Evolutionary conservation across 495 filamentous ascomycete species (phyloP), one percentile per base, ranked within the genome.

Genomic region (Cercophora samala): DNA sequence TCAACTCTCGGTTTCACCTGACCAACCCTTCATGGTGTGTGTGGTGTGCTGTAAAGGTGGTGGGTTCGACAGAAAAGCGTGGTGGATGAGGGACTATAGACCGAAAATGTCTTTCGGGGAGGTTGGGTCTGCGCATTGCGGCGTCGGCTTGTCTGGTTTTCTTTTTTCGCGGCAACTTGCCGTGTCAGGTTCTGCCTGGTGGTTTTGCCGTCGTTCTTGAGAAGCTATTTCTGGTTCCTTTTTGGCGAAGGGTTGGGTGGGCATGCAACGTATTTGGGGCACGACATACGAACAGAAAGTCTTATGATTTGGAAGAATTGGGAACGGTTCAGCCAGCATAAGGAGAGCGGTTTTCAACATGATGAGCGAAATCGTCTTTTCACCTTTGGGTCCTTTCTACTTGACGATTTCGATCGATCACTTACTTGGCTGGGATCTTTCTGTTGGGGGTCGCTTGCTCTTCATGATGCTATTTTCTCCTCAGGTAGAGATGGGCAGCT

Each of bases 121-220:
- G 59, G 63, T 56, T 13, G 62, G 19, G 24, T 64, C 53, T 66
- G 68, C 71, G 66, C 66, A 65, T 58, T 37, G 11, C 59, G 65
- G 68, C 69, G 68, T 70, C 64, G 59, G 62, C 65, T 68, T 63
- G 37, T 62, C 52, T 25, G 65, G 24, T 42, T 32, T 63, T 42
- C 1, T 62, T 66, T 65, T 62, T 9, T 21, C 19, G 8, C 4
- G n/a, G 13, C 29, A 37, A 37, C 32, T 46, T 62, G 26, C 18
- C 60, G 17, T n/a, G 24, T n/a, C 25, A 46, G 22, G 23, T 46
- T 22, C 24, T 66, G 42, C 51, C 53, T 60, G 24, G 37, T n/a
- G 64, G 64, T 26, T 58, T 61, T 8, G 54, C 32, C 37, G 29
- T 67, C 70, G 54, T 68, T 60, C 69, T 62, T 62, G 15, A 21